phyloP scores from a whole-genome alignment of 2,329 filamentous ascomycete species.

The Pyrenochaeta sp. region DNA sequence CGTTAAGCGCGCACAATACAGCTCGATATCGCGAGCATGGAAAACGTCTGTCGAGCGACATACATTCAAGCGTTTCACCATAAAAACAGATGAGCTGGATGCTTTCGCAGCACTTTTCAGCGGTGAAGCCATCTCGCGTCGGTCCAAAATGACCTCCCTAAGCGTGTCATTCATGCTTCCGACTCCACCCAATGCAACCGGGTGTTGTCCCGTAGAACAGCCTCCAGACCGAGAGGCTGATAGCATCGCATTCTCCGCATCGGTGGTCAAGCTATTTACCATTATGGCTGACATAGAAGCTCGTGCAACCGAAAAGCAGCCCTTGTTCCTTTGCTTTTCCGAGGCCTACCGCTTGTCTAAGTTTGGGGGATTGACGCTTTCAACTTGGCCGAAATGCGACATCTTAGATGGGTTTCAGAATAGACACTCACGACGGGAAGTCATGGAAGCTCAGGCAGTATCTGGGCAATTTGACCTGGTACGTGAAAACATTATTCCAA shows the following conservation, averaged over 20 bases:
- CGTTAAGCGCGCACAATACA: slow-evolving; percentile 2
- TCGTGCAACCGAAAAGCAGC: background rate
- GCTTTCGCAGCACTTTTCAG: slow-evolving; percentile 8
- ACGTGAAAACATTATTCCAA: background rate
- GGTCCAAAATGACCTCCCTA: background rate
- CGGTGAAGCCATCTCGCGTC: slow-evolving; percentile 5
- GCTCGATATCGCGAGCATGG: slow-evolving; percentile 8
- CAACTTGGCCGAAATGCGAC: background rate
- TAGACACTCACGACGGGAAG: background rate
- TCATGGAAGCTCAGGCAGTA: background rate
- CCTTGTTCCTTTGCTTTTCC: background rate
- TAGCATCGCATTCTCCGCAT: slow-evolving; percentile 2
- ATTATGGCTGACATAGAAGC: slow-evolving; percentile 2
- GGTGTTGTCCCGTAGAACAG: slow-evolving; percentile 1
- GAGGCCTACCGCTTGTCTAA: background rate
- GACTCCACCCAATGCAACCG: background rate
- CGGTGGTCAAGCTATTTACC: slow-evolving; percentile 4
- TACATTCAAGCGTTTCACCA: slow-evolving; percentile 4
- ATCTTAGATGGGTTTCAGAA: background rate
- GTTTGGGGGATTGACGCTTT: background rate
- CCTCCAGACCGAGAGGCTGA: slow-evolving; percentile 9
- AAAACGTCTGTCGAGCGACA: slow-evolving; percentile 8
- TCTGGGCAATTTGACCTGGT: slow-evolving; percentile 4
- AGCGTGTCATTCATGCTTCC: slow-evolving; percentile 4
- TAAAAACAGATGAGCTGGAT: slow-evolving; percentile 8